These are phyloP conservation scores for Durio zibethinus DNA, from an alignment of 345 rosid species.

Conservation along the genomic window DNA sequence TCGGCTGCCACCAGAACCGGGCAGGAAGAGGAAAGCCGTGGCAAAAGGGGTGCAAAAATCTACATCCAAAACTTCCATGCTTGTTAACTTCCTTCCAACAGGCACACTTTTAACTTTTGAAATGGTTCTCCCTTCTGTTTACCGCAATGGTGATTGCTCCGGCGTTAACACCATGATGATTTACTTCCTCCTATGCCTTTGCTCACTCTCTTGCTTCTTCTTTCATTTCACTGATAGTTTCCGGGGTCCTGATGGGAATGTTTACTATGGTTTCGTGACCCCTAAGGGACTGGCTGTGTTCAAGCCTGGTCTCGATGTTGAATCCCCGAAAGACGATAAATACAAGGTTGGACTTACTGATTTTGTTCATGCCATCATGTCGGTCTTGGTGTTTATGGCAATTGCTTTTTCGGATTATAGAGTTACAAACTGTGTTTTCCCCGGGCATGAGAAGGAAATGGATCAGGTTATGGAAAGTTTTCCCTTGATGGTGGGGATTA, in stretches of 20 bases:
- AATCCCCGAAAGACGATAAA: slow-evolving; percentile 47
- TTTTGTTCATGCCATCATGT: slow-evolving; percentile 70
- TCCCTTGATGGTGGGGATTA: slow-evolving; percentile 67
- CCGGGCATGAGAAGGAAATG: slow-evolving; percentile 64
- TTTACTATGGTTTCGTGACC: slow-evolving; percentile 66
- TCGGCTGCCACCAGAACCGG: slow-evolving; percentile 17
- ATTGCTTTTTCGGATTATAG: slow-evolving; percentile 66
- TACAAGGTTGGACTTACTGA: slow-evolving; percentile 54
- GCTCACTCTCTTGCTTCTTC: slow-evolving; percentile 65
- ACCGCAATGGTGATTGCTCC: slow-evolving; percentile 53
- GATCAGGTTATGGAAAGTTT: slow-evolving; percentile 80
- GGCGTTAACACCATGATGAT: slow-evolving; percentile 52
- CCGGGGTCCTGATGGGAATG: slow-evolving; percentile 53
- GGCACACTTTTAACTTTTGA: slow-evolving; percentile 79
- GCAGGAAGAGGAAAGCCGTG: slow-evolving; percentile 49
- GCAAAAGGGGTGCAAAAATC: slow-evolving; percentile 73
- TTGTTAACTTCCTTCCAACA: slow-evolving; percentile 63
- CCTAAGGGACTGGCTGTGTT: slow-evolving; percentile 61
- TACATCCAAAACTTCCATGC: slow-evolving; percentile 63
- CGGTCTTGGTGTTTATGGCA: slow-evolving; percentile 66
- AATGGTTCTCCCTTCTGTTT: slow-evolving; percentile 66
- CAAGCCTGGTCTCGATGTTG: slow-evolving; percentile 48
- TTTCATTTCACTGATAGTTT: slow-evolving; percentile 76
- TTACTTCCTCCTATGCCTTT: slow-evolving; percentile 43
- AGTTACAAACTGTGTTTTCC: slow-evolving; percentile 54